Percentiles rank a stretch among this genome's conserved stretches.
These are phyloP conservation scores for Chlorella sp. DNA, from an alignment of 139 green algal species.

Conservation along the genomic window DNA sequence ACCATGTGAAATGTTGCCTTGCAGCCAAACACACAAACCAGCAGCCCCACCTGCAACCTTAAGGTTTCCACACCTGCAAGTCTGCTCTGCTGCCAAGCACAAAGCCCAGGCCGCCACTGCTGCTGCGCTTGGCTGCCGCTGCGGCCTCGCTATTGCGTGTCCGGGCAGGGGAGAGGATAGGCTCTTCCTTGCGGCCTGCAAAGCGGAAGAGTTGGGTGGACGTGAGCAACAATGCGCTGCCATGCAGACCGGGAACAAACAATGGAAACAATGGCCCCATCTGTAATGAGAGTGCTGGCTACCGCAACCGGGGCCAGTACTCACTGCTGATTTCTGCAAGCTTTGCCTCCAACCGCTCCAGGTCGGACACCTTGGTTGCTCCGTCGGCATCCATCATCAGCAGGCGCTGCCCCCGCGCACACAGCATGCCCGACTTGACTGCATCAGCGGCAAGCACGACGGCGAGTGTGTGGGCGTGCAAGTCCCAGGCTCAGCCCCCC, in stretches of 20 bases:
- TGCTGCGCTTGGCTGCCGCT: not conserved
- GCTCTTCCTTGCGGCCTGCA: not conserved
- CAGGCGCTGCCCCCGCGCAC: conserved; percentile 51
- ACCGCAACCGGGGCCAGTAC: too few species aligned
- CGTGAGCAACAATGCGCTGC: too few species aligned
- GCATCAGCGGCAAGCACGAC: not conserved
- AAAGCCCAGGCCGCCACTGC: not conserved
- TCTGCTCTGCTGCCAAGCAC: conserved; percentile 63
- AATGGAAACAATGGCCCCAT: too few species aligned
- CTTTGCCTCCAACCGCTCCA: conserved; percentile 81
- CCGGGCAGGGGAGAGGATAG: not conserved
- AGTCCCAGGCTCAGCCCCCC: not conserved
- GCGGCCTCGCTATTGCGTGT: not conserved
- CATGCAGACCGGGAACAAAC: too few species aligned
- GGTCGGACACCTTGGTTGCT: conserved; percentile 85
- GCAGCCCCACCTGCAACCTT: not conserved
- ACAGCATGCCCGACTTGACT: conserved; percentile 38
- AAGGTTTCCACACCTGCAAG: conserved; percentile 52
- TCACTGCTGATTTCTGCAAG: conserved; percentile 41
- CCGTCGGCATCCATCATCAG: conserved; percentile 93
- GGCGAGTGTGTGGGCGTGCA: not conserved
- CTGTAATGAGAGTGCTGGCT: too few species aligned
- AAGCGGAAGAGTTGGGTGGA: too few species aligned
- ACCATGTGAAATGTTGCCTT: not conserved
- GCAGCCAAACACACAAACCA: not conserved